phyloP scores from a whole-genome alignment of 1,284 basidiomycete species.

The Apiotrichum akiyoshidainum region DNA sequence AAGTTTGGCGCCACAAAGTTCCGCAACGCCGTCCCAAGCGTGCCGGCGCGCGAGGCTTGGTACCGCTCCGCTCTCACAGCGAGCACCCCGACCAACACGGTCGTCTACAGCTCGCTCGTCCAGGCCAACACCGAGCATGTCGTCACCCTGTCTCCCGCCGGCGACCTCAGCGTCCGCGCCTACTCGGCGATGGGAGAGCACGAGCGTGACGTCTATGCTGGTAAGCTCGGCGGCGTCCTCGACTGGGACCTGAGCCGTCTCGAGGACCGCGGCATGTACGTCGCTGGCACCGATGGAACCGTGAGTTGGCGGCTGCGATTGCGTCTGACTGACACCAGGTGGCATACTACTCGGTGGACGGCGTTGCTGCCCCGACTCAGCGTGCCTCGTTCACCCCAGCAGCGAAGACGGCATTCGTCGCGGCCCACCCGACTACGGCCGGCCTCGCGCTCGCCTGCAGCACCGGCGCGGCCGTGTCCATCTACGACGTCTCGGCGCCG shows the following conservation, averaged over 20 bases:
- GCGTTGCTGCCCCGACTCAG: neutral
- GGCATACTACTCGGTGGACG: constrained; percentile 8
- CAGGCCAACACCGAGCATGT: constrained; percentile 39
- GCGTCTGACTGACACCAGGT: constrained; percentile 13
- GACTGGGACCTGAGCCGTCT: constrained; percentile 44
- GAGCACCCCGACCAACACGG: constrained; percentile 15
- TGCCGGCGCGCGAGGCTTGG: constrained; percentile 34
- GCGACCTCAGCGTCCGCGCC: constrained; percentile 32
- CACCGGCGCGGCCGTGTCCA: constrained; percentile 24
- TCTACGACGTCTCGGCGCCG: constrained; percentile 42
- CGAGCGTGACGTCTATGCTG: constrained; percentile 17
- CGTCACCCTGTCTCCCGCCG: constrained; percentile 31
- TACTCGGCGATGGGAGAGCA: constrained; percentile 19
- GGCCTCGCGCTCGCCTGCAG: constrained; percentile 39
- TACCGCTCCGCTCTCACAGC: constrained; percentile 26
- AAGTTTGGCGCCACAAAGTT: constrained; percentile 47
- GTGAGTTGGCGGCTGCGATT: constrained; percentile 33
- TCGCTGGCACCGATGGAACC: constrained; percentile 35
- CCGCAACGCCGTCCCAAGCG: constrained; percentile 36
- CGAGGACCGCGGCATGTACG: constrained; percentile 33
- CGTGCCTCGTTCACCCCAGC: neutral
- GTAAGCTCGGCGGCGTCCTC: constrained; percentile 34
- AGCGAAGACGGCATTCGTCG: constrained; percentile 36
- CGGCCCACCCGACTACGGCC: constrained; percentile 50
- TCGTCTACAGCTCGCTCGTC: constrained; percentile 32